Percentiles rank a stretch among this genome's conserved stretches.
phyloP scores from a whole-genome alignment of 1,284 basidiomycete genomes.

The Inonotus obliquus region DNA sequence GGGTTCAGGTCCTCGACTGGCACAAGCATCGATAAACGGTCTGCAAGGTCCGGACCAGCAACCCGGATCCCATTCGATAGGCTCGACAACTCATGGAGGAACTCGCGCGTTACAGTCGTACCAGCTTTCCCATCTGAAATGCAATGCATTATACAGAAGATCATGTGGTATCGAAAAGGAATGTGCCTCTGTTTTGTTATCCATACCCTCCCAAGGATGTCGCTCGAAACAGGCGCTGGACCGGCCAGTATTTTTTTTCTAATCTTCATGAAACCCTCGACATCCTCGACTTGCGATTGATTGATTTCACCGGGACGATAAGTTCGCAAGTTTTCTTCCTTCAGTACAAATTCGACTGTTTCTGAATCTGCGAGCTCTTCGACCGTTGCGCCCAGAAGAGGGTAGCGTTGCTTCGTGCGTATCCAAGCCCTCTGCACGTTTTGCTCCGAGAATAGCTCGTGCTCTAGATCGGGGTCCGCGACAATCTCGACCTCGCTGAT shows the following conservation, averaged over 20 bases:
- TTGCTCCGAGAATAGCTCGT: slow-evolving; percentile 21
- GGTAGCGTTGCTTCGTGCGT: slow-evolving; percentile 40
- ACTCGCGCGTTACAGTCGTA: slow-evolving; percentile 36
- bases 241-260: slow-evolving; percentile 32
- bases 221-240: slow-evolving; percentile 33
- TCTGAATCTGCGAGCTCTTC: slow-evolving; percentile 27
- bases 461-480: slow-evolving; percentile 19
- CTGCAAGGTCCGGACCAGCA: slow-evolving; percentile 26
- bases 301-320: slow-evolving; percentile 35
- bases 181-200: slow-evolving; percentile 33
- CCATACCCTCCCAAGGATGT: slow-evolving; percentile 34
- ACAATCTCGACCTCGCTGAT: slow-evolving; percentile 31
- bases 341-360: slow-evolving; percentile 36
- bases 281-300: slow-evolving; percentile 8
- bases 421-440: slow-evolving; percentile 40
- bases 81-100: slow-evolving; percentile 41
- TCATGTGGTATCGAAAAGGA: slow-evolving; percentile 33
- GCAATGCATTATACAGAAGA: slow-evolving; percentile 41
- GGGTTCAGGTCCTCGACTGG: slow-evolving; percentile 37
- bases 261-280: slow-evolving; percentile 20
- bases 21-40: slow-evolving; percentile 38
- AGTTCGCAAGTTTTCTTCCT: slow-evolving; percentile 29
- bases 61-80: slow-evolving; percentile 19
- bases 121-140: slow-evolving; percentile 48
- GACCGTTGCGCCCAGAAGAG: slow-evolving; percentile 40